Evolutionary conservation across 73 alveolate genomes (phyloP).

Genomic region (Paramecium caudatum): DNA sequence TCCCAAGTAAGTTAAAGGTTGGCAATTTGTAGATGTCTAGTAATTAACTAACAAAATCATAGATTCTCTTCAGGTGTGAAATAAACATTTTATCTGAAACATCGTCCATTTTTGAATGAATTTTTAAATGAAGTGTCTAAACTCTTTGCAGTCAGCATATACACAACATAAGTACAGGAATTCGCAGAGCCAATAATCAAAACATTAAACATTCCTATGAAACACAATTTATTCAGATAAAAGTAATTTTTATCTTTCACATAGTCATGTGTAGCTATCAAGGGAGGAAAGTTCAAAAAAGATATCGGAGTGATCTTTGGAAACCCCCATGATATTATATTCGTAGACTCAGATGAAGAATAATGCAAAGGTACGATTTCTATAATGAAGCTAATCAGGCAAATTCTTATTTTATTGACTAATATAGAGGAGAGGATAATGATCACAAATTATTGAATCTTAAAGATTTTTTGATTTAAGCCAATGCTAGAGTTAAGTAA

Average conservation of each 20-base stretch:
- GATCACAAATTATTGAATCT: not conserved
- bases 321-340: slow-evolving; percentile 36
- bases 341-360: slow-evolving; percentile 27
- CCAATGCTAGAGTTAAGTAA: too few species aligned
- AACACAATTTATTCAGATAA: slow-evolving; percentile 23
- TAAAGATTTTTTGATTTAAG: not conserved
- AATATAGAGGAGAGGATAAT: not conserved
- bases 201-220: not conserved
- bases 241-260: slow-evolving; percentile 47
- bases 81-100: not conserved
- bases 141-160: slow-evolving; percentile 1
- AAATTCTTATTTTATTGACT: not conserved
- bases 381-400: slow-evolving; percentile 2
- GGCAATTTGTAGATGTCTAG: slow-evolving; percentile 22
- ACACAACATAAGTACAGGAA: slow-evolving; percentile 20
- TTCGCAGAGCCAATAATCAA: slow-evolving; percentile 39
- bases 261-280: slow-evolving; percentile 27
- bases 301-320: not conserved
- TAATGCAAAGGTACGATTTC: not conserved
- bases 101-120: slow-evolving; percentile 35
- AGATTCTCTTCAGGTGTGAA: slow-evolving; percentile 27
- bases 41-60: not conserved
- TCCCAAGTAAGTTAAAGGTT: not conserved
- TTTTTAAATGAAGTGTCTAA: not conserved
- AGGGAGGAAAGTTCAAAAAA: not conserved